Conservation (phyloP, 2,329 filamentous ascomycete species). For the Fusarium annulatum region DNA sequence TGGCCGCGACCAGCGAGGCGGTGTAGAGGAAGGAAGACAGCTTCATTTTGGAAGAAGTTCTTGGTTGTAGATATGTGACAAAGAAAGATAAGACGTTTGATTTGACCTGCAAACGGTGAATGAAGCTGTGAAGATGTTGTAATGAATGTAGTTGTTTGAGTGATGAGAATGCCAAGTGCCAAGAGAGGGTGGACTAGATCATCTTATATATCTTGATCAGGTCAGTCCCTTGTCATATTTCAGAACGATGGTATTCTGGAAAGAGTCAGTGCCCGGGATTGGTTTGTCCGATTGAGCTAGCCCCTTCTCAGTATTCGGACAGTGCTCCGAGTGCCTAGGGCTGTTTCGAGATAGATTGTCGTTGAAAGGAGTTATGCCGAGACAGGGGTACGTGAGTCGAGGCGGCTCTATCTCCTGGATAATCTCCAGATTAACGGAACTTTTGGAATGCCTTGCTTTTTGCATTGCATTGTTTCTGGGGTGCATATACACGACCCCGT, state of each 20-base stretch:
- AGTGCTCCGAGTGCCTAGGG: not conserved
- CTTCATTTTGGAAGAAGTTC: conserved; percentile 6
- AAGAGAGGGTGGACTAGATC: not conserved
- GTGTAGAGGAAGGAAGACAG: conserved; percentile 20
- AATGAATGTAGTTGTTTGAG: conserved; percentile 1
- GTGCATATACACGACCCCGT: not conserved
- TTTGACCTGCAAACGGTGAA: conserved; percentile 22
- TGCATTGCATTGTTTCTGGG: not conserved
- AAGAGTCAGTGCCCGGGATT: not conserved
- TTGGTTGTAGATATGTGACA: not conserved
- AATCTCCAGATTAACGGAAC: not conserved
- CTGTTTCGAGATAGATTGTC: conserved; percentile 2
- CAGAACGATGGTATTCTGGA: not conserved
- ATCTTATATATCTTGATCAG: conserved; percentile 11
- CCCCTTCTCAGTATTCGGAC: not conserved
- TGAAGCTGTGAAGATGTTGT: not conserved
- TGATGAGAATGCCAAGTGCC: conserved; percentile 15
- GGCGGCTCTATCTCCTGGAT: not conserved
- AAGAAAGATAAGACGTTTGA: conserved; percentile 1
- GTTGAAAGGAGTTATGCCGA: not conserved
- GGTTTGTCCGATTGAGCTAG: not conserved
- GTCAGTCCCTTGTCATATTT: not conserved
- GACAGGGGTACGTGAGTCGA: not conserved
- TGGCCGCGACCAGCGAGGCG: conserved; percentile 27
- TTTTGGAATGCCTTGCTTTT: not conserved